Evolutionary conservation across 306 rosid genomes (phyloP).

Genomic region (Parietaria judaica): DNA sequence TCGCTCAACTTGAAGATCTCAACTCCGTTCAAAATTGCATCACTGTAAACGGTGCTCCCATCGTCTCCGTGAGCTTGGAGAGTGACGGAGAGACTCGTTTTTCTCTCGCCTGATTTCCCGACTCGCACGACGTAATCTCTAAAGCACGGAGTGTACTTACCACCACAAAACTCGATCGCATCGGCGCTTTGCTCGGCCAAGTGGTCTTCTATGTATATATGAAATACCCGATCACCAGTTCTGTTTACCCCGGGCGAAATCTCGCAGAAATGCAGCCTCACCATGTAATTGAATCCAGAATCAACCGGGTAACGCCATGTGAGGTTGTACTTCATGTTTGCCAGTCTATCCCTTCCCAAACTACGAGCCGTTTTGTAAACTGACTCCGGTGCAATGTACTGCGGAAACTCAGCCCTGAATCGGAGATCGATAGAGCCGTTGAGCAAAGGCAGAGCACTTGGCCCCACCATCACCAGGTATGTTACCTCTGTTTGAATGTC

Average conservation of each 20-base stretch:
- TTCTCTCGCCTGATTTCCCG: not conserved
- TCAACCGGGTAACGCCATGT: slow-evolving; percentile 27
- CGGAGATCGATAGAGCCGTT: not conserved
- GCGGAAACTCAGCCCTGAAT: not conserved
- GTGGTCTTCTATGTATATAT: slow-evolving; percentile 19
- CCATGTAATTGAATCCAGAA: slow-evolving; percentile 14
- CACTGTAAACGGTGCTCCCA: fast-evolving
- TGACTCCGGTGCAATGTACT: not conserved
- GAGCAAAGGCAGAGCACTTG: not conserved
- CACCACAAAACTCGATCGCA: not conserved
- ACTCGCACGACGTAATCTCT: slow-evolving; percentile 2
- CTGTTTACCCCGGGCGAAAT: not conserved
- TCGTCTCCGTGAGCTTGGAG: not conserved
- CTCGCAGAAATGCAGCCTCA: slow-evolving; percentile 31
- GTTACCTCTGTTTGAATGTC: not conserved
- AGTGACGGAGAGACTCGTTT: not conserved
- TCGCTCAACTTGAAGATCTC: slow-evolving; percentile 33
- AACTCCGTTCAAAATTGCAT: slow-evolving; percentile 24
- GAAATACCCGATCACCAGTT: not conserved
- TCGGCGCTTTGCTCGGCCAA: slow-evolving; percentile 4
- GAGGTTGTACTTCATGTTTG: slow-evolving; percentile 7
- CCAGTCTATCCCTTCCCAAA: not conserved
- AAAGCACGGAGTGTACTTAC: not conserved
- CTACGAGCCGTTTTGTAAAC: slow-evolving; percentile 12
- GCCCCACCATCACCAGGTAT: not conserved